Evolutionary conservation across 1,139 yeast species (phyloP), one percentile per base, ranked within the genome.

Genomic region (Meyerozyma carpophila): DNA sequence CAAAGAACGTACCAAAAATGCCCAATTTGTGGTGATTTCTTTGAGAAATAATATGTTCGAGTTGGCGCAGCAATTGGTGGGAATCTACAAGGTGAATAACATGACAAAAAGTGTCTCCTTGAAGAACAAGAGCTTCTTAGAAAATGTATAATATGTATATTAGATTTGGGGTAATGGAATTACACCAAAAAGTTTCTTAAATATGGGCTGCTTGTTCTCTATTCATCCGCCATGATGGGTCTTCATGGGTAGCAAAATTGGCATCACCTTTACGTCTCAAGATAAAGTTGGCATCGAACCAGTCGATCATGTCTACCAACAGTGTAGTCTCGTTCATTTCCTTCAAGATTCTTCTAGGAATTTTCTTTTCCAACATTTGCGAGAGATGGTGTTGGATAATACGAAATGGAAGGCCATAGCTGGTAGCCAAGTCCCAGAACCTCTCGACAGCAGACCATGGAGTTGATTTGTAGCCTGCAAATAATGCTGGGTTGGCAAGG

Each of bases 41-140:
- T 74, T 94, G 56, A 78, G 98, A 62, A 93, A 93, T 64, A 93
- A 94, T 61, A 94, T 94, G 99, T 94, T 94, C 64, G 99, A 94
- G 65, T 75, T 93, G 53, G 94, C 98, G 1, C 85, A 88, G 53
- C 94, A 90, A 56, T 72, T 94, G 58, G 96, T 94, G 37, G 99
- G 99, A 11, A 90, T 94, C 49, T 94, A 91, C 70, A 94, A 94
- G 65, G 93, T 87, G 46, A 81, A 85, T 56, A 91, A 93, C 65
- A 89, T 81, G 91, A 90, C 98, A 4, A 77, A 75, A 61, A 86
- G 96, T 58, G 84, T 89, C 32, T 81, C 96, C 3, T 60, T 89
- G 42, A 78, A 82, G 54, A 89, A 89, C 58, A 73, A 71, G 50
- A 88, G 82, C 48, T 65, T 66, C 46, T 52, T 62, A 43, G 55